Evolutionary conservation across 257 asterid genomes (phyloP), one percentile per base, ranked within the genome.

Genomic region (Ocimum tenuiflorum): DNA sequence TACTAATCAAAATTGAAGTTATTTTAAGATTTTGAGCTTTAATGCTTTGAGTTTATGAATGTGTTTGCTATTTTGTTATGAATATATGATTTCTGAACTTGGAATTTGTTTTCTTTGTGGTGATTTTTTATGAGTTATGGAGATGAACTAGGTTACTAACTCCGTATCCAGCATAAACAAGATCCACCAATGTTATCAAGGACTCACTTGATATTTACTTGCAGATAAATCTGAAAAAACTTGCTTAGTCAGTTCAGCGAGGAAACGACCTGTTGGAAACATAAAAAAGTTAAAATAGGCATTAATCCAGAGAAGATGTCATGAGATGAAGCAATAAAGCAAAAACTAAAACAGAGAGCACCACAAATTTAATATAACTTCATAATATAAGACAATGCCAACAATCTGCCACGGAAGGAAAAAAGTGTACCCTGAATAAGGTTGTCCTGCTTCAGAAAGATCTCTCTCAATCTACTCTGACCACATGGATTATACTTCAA

Each of bases 401-500:
- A 58, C 2, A 29, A 38, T 7, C 31, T 59, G 35, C 31, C 56
- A 23, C 19, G 15, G 38, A 67, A 55, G 67, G 43, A 63, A 67
- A 59, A 6, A 19, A 66, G 43, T 57, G 75, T 82, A 92, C 99
- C 99, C 79, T 92, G 99, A 77, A 92, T 92, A 50, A 92, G 97
- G 86, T 92, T 92, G 70, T 92, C 99, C 84, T 89, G 99, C 85
- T 92, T 92, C 79, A 92, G 77, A 72, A 92, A 92, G 61, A 92
- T 92, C 82, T 92, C 97, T 75, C 99, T 84, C 71, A 92, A 79
- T 79, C 99, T 89, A 80, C 99, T 92, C 83, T 92, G 99, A 58
- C 99, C 99, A 73, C 99, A 92, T 24, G 99, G 99, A 79, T 92
- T 92, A 59, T 92, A 92, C 88, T 92, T 92, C 76, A 92, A 84